Percentiles rank a stretch among this genome's conserved stretches.
These are phyloP conservation scores for Pichia sp. DNA, from an alignment of 1,139 yeast genomes.

Conservation along the genomic window DNA sequence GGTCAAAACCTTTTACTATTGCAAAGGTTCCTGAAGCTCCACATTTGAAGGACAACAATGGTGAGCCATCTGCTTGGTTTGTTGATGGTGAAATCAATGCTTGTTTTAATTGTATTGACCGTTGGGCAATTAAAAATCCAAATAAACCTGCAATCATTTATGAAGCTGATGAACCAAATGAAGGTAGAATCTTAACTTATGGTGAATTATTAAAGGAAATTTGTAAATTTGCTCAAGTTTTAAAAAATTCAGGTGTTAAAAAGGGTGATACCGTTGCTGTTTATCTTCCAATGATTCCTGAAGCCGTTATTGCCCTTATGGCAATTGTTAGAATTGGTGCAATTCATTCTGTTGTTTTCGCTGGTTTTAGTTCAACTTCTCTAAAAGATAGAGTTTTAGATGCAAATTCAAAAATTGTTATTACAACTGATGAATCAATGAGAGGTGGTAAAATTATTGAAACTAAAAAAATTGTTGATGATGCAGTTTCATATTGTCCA, in stretches of 20 bases:
- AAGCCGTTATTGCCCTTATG: conserved; percentile 64
- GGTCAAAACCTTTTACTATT: conserved; percentile 58
- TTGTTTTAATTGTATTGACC: conserved; percentile 69
- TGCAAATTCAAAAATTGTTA: conserved; percentile 66
- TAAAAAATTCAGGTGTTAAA: conserved; percentile 58
- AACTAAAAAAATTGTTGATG: conserved; percentile 78
- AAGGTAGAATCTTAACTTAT: conserved; percentile 59
- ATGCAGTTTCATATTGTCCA: conserved; percentile 66
- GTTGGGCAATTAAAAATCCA: conserved; percentile 70
- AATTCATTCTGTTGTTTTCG: conserved; percentile 76
- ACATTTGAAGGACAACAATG: conserved; percentile 48
- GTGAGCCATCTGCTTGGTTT: conserved; percentile 74
- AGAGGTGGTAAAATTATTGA: conserved; percentile 81
- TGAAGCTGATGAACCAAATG: conserved; percentile 71
- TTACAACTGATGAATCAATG: conserved; percentile 75
- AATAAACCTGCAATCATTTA: conserved; percentile 70
- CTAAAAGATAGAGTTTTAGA: conserved; percentile 70
- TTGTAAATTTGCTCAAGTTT: conserved; percentile 62
- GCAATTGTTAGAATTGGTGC: conserved; percentile 79
- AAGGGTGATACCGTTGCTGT: conserved; percentile 85
- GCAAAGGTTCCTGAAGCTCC: conserved; percentile 49
- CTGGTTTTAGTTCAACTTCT: conserved; percentile 74
- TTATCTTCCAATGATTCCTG: conserved; percentile 82
- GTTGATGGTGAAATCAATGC: conserved; percentile 73
- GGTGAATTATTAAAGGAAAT: conserved; percentile 68